phyloP scores from a whole-genome alignment of 176 grass and related monocot species.

The Paspalum notatum region DNA sequence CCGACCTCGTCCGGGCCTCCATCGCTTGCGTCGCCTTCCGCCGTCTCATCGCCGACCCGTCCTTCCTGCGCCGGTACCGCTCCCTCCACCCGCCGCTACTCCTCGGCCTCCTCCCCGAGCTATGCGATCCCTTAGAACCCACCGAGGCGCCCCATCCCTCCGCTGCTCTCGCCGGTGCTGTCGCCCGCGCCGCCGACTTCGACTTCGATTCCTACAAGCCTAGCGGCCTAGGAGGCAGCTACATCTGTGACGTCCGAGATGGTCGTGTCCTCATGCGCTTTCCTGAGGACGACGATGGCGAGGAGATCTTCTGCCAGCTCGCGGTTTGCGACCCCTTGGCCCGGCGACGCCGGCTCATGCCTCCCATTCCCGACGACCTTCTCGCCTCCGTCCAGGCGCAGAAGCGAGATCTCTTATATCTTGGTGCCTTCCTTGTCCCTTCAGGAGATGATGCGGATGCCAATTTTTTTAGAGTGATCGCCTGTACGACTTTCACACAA shows the following conservation, averaged over 20 bases:
- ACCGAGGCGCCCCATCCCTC: not conserved
- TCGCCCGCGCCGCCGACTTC: not conserved
- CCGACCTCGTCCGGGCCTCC: slow-evolving; percentile 6
- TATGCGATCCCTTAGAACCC: not conserved
- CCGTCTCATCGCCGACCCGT: not conserved
- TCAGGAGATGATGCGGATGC: not conserved
- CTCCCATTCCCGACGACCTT: not conserved
- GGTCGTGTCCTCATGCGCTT: not conserved
- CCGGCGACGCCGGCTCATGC: not conserved
- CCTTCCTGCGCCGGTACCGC: slow-evolving; percentile 37
- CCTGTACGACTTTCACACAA: rapidly evolving
- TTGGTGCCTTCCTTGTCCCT: not conserved
- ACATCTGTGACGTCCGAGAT: not conserved
- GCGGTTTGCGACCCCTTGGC: slow-evolving; percentile 31
- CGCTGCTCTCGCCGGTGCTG: not conserved
- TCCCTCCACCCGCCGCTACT: slow-evolving; percentile 8
- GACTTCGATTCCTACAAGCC: not conserved
- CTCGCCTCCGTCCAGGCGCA: not conserved
- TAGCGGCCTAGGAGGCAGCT: not conserved
- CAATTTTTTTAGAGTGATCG: not conserved
- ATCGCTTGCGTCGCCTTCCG: not conserved
- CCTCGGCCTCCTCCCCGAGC: not conserved
- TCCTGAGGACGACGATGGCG: rapidly evolving
- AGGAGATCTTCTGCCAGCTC: not conserved
- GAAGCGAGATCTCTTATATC: rapidly evolving